Conservation (phyloP, 768 basidiomycete species). For the Trametes maxima region DNA sequence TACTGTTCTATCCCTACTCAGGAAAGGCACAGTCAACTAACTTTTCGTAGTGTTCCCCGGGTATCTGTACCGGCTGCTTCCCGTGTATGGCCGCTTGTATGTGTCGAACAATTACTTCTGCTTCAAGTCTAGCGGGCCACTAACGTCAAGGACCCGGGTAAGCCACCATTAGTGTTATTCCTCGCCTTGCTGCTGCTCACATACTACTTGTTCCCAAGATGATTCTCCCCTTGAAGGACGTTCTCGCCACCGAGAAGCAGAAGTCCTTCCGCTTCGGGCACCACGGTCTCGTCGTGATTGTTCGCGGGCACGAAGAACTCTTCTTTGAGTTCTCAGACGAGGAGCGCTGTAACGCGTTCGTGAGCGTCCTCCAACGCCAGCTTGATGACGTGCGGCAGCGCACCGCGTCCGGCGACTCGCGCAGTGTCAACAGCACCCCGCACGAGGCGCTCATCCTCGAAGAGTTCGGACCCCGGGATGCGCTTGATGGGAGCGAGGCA, state of each 20-base stretch:
- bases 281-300: slow-evolving; percentile 84
- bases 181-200: too few relatives aligned
- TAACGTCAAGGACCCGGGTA: slow-evolving; percentile 82
- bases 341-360: slow-evolving; percentile 79
- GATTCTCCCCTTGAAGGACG: slow-evolving; percentile 90
- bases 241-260: slow-evolving; percentile 80
- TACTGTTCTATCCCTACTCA: slow-evolving; percentile 23
- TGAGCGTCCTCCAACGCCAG: slow-evolving; percentile 73
- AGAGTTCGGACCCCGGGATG: slow-evolving; percentile 68
- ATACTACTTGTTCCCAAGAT: slow-evolving; percentile 55
- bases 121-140: slow-evolving; percentile 86
- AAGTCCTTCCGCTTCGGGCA: slow-evolving; percentile 90
- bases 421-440: slow-evolving; percentile 51
- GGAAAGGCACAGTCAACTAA: not conserved
- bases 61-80: slow-evolving; percentile 87
- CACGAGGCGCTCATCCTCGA: slow-evolving; percentile 81
- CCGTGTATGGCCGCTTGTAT: slow-evolving; percentile 84
- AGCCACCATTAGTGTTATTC: slow-evolving; percentile 26
- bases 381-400: slow-evolving; percentile 71
- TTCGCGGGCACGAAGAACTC: slow-evolving; percentile 95
- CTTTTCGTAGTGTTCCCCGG: slow-evolving; percentile 76
- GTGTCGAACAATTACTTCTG: slow-evolving; percentile 93
- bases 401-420: slow-evolving; percentile 45
- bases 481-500: slow-evolving; percentile 42
- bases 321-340: slow-evolving; percentile 92